phyloP scores from a whole-genome alignment of 352 stramenopile species.

The Phytophthora litchii region DNA sequence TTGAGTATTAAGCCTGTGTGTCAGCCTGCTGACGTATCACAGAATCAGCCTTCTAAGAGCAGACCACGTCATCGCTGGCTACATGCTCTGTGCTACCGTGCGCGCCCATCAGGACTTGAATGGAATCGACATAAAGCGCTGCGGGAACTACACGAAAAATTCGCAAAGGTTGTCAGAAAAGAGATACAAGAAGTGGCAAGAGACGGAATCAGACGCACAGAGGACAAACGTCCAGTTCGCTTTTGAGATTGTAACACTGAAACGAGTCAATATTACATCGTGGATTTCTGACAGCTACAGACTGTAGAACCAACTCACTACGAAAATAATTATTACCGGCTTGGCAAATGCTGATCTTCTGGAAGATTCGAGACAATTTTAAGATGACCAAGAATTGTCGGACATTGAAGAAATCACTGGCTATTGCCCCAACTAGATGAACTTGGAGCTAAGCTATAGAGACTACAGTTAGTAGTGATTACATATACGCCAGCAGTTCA shows the following conservation, averaged over 20 bases:
- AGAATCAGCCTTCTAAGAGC: slow-evolving; percentile 6
- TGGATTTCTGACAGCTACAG: not conserved
- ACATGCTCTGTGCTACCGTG: not conserved
- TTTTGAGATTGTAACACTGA: not conserved
- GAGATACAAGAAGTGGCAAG: not conserved
- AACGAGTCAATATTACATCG: not conserved
- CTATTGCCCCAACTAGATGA: not conserved
- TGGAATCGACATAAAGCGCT: not conserved
- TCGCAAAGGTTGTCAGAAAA: not conserved
- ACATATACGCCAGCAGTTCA: not conserved
- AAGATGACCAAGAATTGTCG: too few species aligned
- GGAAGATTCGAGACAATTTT: not conserved
- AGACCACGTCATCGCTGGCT: not conserved
- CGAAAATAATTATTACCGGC: not conserved
- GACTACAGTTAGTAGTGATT: not conserved
- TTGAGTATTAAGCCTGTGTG: too few species aligned
- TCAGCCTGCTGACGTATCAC: too few species aligned
- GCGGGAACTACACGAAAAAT: not conserved
- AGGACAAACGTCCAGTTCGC: too few species aligned
- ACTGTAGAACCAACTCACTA: not conserved
- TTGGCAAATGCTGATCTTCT: not conserved
- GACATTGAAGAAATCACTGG: not conserved
- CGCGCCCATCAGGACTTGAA: too few species aligned
- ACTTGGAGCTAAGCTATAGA: not conserved
- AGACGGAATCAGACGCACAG: not conserved